phyloP scores from a whole-genome alignment of 768 basidiomycete genomes.

The Boletus pseudo-olivaceus region DNA sequence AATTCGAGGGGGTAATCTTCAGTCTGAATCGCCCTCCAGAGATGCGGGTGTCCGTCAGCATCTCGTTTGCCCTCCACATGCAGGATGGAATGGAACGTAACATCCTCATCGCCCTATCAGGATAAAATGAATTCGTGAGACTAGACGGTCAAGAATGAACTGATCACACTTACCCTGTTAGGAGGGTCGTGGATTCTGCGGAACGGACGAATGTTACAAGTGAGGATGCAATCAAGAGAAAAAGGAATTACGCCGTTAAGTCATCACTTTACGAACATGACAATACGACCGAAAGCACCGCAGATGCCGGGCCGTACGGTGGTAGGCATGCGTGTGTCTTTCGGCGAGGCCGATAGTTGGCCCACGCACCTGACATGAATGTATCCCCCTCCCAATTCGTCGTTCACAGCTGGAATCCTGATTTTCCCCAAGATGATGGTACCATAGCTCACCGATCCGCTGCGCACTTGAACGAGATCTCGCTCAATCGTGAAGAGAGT shows the following conservation, averaged over 20 bases:
- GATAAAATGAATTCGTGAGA: conserved; percentile 9
- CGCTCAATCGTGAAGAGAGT: conserved; percentile 45
- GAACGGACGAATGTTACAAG: conserved; percentile 1
- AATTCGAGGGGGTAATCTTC: conserved; percentile 47
- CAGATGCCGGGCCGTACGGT: conserved; percentile 6
- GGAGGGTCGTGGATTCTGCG: conserved; percentile 73
- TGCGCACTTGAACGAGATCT: conserved; percentile 46
- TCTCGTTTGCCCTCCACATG: conserved; percentile 53
- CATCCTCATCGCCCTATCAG: conserved; percentile 57
- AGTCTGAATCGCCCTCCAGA: conserved; percentile 65
- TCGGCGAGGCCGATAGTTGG: not conserved
- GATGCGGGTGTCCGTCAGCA: conserved; percentile 46
- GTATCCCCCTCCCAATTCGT: conserved; percentile 59
- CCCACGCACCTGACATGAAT: conserved; percentile 63
- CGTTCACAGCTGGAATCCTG: conserved; percentile 61
- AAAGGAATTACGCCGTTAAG: conserved; percentile 9
- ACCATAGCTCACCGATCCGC: conserved; percentile 61
- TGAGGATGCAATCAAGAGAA: not conserved
- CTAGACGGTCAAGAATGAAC: not conserved
- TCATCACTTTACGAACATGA: conserved; percentile 5
- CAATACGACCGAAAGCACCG: conserved; percentile 3
- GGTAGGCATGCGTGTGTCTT: conserved; percentile 2
- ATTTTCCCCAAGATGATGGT: conserved; percentile 75
- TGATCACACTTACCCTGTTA: conserved; percentile 47
- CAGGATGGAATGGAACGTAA: conserved; percentile 68